Evolutionary conservation across 306 rosid genomes (phyloP), one percentile per base, ranked within the genome.

Genomic region (Lithocarpus polystachyus): DNA sequence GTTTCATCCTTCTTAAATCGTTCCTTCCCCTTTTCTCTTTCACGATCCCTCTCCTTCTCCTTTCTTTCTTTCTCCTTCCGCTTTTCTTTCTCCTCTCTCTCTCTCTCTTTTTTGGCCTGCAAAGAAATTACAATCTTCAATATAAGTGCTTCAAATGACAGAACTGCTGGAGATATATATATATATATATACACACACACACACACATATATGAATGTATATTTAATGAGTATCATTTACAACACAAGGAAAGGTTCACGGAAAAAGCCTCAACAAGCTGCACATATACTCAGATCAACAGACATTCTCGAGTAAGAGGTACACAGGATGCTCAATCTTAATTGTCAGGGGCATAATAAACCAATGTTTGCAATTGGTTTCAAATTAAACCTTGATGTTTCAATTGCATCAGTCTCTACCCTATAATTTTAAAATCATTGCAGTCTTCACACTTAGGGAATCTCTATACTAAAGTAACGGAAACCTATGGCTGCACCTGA

Each of bases 1-100:
- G 98, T 82, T 80, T 91, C 99, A 64, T 91, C 99, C 87, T 93
- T 95, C 90, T 88, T 96, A 67, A 89, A 82, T 45, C 96, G 92
- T 12, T 92, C 97, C 87, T 89, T 92, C 6, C 89, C 87, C 81
- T 89, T 94, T 19, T 92, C 98, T 74, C 88, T 95, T 83, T 96
- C 99, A 1, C 93, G 95, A 24, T 95, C 99, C 84, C 87, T 85
- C 20, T 92, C 99, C 86, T 90, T 92, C 72, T 95, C 97, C 82
- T 91, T 91, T 24, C 87, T 83, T 79, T 90, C 89, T 72, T 88
- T 84, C 70, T 87, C 85, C 74, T 77, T 81, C 40, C 82, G 59
- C 71, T 75, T 78, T 84, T 85, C 79, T 53, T 75, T 91, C 83
- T 89, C 97, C 72, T 93, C 97, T 73, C 90, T 90, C 65, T 96